A percentile compares a stretch with the other conserved stretches of the same genome.
These are phyloP conservation scores for Leccinellum albellum DNA, from an alignment of 768 basidiomycete genomes.

Conservation along the genomic window DNA sequence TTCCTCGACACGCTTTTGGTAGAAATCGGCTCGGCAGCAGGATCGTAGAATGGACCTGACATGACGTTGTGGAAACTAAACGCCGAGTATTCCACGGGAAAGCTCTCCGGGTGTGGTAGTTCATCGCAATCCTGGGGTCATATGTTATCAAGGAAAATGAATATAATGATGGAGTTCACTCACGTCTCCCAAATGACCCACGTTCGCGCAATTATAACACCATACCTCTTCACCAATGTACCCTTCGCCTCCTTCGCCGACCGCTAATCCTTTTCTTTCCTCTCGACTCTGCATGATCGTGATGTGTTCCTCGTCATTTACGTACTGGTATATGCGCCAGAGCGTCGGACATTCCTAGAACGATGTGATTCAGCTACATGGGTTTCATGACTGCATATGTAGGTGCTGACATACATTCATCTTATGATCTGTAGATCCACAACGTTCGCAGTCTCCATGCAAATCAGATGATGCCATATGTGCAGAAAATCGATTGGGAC, in stretches of 20 bases:
- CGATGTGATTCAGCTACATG: background rate
- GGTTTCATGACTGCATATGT: background rate
- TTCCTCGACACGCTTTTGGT: slow-evolving; percentile 40
- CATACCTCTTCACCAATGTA: slow-evolving; percentile 71
- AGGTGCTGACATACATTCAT: slow-evolving; percentile 47
- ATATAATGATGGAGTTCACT: slow-evolving; percentile 25
- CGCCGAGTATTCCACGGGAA: slow-evolving; percentile 56
- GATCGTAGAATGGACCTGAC: slow-evolving; percentile 64
- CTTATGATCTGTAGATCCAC: slow-evolving; percentile 60
- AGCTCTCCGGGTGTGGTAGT: slow-evolving; percentile 36
- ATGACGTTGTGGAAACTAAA: slow-evolving; percentile 61
- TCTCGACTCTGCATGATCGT: slow-evolving; percentile 44
- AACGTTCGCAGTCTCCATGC: slow-evolving; percentile 61
- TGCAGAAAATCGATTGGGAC: slow-evolving; percentile 55
- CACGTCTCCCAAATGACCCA: slow-evolving; percentile 79
- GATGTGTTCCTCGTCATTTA: slow-evolving; percentile 49
- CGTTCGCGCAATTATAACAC: slow-evolving; percentile 78
- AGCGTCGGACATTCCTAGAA: slow-evolving; percentile 76
- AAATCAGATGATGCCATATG: slow-evolving; percentile 14
- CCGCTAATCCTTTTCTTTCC: slow-evolving; percentile 42
- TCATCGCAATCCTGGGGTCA: slow-evolving; percentile 58
- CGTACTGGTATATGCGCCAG: slow-evolving; percentile 79
- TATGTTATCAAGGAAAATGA: background rate
- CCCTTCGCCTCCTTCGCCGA: slow-evolving; percentile 75
- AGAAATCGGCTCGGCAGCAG: slow-evolving; percentile 29